Conservation (phyloP, 768 basidiomycete species). For the Atractiella rhizophila region DNA sequence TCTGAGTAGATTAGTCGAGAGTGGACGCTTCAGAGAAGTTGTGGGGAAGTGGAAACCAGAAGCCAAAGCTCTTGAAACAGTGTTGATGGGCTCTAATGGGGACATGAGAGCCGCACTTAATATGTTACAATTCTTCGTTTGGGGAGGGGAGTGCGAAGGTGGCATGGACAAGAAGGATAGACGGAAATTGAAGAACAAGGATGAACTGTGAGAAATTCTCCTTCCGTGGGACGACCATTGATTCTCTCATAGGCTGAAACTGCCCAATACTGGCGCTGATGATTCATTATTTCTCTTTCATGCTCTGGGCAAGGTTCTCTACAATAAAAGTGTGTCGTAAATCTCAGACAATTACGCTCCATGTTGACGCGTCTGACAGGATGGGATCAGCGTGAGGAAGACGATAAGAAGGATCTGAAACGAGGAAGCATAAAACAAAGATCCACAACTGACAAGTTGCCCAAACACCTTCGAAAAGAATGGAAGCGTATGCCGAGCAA, state of each 20-base stretch:
- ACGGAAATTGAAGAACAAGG: conserved; percentile 15
- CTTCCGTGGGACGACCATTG: not conserved
- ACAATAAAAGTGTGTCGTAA: conserved; percentile 53
- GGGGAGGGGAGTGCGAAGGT: conserved; percentile 17
- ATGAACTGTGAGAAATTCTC: conserved; percentile 18
- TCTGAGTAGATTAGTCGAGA: conserved; percentile 28
- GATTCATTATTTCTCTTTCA: conserved; percentile 73
- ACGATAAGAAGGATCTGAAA: conserved; percentile 12
- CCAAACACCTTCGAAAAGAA: conserved; percentile 9
- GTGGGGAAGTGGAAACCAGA: not conserved
- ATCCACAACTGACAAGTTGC: conserved; percentile 7
- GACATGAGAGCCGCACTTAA: conserved; percentile 86
- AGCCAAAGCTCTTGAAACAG: conserved; percentile 32
- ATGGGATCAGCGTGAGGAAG: conserved; percentile 1
- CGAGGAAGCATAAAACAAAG: conserved; percentile 4
- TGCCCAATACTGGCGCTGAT: conserved; percentile 56
- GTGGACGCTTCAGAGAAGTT: not conserved
- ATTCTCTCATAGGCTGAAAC: conserved; percentile 30
- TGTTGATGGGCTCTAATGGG: conserved; percentile 58
- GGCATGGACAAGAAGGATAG: conserved; percentile 15
- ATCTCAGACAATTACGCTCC: conserved; percentile 12
- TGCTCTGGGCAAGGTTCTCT: conserved; percentile 70
- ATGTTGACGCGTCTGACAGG: not conserved
- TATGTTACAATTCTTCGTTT: conserved; percentile 63
- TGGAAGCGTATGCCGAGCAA: conserved; percentile 12